Evolutionary conservation across 1,284 basidiomycete species (phyloP).

Genomic region (Puccinia coronata): DNA sequence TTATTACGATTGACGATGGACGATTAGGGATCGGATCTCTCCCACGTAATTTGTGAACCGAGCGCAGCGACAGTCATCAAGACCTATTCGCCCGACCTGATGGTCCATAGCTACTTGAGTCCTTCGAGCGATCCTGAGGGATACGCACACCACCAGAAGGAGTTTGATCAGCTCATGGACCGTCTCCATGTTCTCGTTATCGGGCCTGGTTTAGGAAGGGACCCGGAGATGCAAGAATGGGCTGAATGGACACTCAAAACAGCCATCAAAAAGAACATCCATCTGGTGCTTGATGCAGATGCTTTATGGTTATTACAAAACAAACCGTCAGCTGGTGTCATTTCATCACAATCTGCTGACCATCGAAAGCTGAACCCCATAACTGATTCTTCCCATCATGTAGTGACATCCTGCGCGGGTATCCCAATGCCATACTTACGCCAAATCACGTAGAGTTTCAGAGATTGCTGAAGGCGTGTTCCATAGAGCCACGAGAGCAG

Average conservation of each 20-base stretch:
- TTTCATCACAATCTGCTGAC: neutral
- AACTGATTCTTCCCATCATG: neutral
- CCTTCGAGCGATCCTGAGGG: constrained; percentile 42
- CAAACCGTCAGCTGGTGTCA: constrained; percentile 34
- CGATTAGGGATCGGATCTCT: constrained; percentile 80
- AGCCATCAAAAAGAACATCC: neutral
- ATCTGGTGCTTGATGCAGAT: constrained; percentile 46
- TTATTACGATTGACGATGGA: constrained; percentile 49
- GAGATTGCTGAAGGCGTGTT: constrained; percentile 75
- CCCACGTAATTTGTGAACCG: constrained; percentile 95
- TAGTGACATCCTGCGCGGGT: constrained; percentile 16
- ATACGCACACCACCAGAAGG: constrained; percentile 60
- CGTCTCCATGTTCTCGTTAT: constrained; percentile 89
- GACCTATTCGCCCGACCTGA: constrained; percentile 87
- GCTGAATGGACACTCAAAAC: constrained; percentile 6
- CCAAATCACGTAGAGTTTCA: constrained; percentile 95
- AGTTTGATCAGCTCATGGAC: constrained; percentile 71
- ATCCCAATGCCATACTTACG: constrained; percentile 70
- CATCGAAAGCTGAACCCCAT: neutral
- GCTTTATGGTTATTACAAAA: constrained; percentile 35
- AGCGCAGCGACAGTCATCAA: constrained; percentile 81
- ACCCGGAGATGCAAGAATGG: constrained; percentile 14
- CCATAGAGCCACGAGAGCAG: constrained; percentile 61
- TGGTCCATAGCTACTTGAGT: constrained; percentile 85
- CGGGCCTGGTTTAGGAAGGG: constrained; percentile 70